These are phyloP conservation scores for Tieghemostelium lacteum DNA, from an alignment of 78 protist genomes.

Conservation along the genomic window DNA sequence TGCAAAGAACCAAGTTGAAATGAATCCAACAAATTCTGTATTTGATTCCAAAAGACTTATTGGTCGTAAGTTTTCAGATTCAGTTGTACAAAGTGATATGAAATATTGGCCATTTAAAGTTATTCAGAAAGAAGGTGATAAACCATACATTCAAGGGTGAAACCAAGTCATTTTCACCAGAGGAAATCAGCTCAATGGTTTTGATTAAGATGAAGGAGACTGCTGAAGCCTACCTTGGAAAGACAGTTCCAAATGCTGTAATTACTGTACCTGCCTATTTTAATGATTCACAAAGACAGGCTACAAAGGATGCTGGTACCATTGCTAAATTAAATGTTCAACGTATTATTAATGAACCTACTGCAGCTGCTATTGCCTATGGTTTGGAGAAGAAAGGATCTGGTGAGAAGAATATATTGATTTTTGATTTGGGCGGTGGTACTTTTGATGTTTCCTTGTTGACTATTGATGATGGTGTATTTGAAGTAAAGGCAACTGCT, in stretches of 20 bases:
- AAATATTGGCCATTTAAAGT: slow-evolving; percentile 94
- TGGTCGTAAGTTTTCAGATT: slow-evolving; percentile 86
- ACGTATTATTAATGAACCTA: slow-evolving; percentile 98
- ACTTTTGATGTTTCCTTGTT: slow-evolving; percentile 95
- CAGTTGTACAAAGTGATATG: slow-evolving; percentile 88
- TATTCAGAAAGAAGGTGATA: slow-evolving; percentile 60
- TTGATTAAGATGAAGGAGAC: slow-evolving; percentile 93
- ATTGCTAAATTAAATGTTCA: slow-evolving; percentile 92
- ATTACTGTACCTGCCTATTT: slow-evolving; percentile 98
- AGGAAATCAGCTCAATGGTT: slow-evolving; percentile 94
- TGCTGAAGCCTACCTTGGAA: slow-evolving; percentile 93
- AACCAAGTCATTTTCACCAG: slow-evolving; percentile 85
- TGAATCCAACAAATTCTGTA: slow-evolving; percentile 97
- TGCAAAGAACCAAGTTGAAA: slow-evolving; percentile 97
- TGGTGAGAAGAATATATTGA: slow-evolving; percentile 89
- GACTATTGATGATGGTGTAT: slow-evolving; percentile 93
- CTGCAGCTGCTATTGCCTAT: slow-evolving; percentile 98
- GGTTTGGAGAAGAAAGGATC: slow-evolving; percentile 92
- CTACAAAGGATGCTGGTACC: slow-evolving; percentile 98
- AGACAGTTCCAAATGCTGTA: slow-evolving; percentile 88
- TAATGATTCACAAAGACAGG: slow-evolving; percentile 97
- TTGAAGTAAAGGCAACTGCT: slow-evolving; percentile 96
- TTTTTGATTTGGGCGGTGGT: slow-evolving; percentile 98
- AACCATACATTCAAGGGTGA: slow-evolving; percentile 89
- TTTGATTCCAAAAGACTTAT: slow-evolving; percentile 98